Evolutionary conservation across 257 asterid species (phyloP), one percentile per base, ranked within the genome.

Genomic region (Capsicum pubescens): DNA sequence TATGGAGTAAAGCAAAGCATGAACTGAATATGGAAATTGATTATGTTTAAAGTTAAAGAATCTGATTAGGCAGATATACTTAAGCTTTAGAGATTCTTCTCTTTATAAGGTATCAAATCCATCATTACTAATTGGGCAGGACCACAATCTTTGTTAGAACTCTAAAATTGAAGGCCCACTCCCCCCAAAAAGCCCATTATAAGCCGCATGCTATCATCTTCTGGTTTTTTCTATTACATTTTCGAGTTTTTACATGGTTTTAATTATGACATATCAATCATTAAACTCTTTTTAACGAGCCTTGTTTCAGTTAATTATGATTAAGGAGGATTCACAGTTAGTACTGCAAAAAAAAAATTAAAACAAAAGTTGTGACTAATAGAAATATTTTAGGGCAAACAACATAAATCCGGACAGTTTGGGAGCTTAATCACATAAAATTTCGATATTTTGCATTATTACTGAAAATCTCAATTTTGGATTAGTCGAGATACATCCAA

Each of bases 61-160:
- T 72, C 52, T 67, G 87, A 64, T 80, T 89, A 86, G 84, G 36
- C 84, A 79, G 69, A 77, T 66, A 35, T 32, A 66, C 39, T 15
- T 10, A 15, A 16, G 14, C 85, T 89, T 64, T 39, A 35, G 82
- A 86, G 89, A 87, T 87, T 86, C 86, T 81, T 63, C 83, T 83
- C 50, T 82, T 61, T 83, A 26, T 26, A 32, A 80, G 83, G 82
- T 72, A 82, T 84, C 84, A 82, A 86, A 84, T 78, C 77, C 77
- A 89, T 89, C 69, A 89, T 89, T 87, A 87, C 86, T 71, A 54
- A 44, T 79, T 59, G 78, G 59, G 84, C 81, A 39, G 92, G 90
- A 87, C 89, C 89, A 86, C 86, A 10, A 48, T 69, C 39, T 32
- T 8, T 67, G 68, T 56, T 76, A 54, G 60, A 72, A 54, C 79